phyloP scores from a whole-genome alignment of 2,329 filamentous ascomycete genomes.

The Neofusicoccum ribis region DNA sequence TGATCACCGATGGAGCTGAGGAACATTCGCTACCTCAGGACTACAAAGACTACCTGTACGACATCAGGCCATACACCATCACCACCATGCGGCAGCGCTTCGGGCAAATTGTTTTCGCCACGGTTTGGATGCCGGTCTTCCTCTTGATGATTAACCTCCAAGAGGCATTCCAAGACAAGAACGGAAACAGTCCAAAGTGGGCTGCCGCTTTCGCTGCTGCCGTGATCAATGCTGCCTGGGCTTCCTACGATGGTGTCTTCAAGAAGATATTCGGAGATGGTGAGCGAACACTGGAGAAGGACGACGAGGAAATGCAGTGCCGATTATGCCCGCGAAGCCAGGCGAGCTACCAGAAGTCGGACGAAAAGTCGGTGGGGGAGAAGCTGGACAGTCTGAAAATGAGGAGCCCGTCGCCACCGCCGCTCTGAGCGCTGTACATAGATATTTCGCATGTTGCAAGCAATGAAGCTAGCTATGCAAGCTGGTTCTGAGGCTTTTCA shows the following conservation, averaged over 20 bases:
- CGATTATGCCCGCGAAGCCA: not conserved
- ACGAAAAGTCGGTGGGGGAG: no score
- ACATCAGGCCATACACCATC: conserved; percentile 68
- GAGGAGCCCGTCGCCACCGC: no score
- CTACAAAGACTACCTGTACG: conserved; percentile 72
- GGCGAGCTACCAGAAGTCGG: no score
- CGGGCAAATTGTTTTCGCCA: conserved; percentile 64
- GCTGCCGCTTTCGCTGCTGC: conserved; percentile 53
- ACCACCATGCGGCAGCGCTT: conserved; percentile 67
- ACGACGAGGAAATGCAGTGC: conserved; percentile 16
- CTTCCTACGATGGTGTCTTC: conserved; percentile 63
- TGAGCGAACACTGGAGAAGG: conserved; percentile 59
- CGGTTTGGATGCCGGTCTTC: conserved; percentile 60
- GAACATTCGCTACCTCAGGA: conserved; percentile 79
- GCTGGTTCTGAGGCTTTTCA: no score
- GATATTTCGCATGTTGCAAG: no score
- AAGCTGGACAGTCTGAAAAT: no score
- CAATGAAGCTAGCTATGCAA: no score
- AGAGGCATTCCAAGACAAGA: conserved; percentile 59
- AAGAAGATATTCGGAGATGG: conserved; percentile 79
- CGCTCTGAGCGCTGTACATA: no score
- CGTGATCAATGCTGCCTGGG: conserved; percentile 62
- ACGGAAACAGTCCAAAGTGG: conserved; percentile 71
- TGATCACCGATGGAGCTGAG: conserved; percentile 74
- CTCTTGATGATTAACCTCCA: conserved; percentile 53